A percentile compares a stretch with the other conserved stretches of the same genome.
phyloP scores from a whole-genome alignment of 2,329 filamentous ascomycete species.

The Trichoderma sp. region DNA sequence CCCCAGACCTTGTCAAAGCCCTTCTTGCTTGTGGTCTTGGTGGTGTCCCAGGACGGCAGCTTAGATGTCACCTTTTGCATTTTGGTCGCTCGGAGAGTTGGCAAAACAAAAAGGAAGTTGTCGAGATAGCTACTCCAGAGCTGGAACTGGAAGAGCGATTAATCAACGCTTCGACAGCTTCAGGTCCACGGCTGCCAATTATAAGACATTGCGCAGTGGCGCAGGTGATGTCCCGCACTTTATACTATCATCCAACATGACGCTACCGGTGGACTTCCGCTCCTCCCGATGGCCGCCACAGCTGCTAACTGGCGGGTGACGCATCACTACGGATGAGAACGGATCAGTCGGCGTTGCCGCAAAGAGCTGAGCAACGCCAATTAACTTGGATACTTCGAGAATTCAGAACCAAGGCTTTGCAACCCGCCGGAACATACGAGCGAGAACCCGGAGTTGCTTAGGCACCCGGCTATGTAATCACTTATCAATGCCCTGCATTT shows the following conservation, averaged over 20 bases:
- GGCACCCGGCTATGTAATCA: constrained; percentile 1
- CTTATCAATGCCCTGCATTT: background rate
- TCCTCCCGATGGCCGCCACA: constrained; percentile 12
- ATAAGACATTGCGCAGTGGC: background rate
- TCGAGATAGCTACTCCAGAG: background rate
- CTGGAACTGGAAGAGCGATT: background rate
- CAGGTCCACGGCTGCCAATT: background rate
- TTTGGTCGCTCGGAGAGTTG: background rate
- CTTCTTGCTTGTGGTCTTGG: constrained; percentile 56
- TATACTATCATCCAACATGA: constrained; percentile 6
- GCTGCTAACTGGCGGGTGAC: constrained; percentile 2
- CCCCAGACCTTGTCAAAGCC: constrained; percentile 73
- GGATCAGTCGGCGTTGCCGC: constrained; percentile 11
- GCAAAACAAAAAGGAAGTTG: background rate
- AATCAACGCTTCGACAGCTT: background rate
- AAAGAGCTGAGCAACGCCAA: background rate
- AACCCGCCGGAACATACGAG: background rate
- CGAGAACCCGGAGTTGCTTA: background rate
- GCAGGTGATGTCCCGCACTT: background rate
- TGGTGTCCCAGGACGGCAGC: constrained; percentile 51
- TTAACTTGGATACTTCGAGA: constrained; percentile 7
- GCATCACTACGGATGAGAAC: constrained; percentile 2
- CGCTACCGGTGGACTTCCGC: constrained; percentile 8
- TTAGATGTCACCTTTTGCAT: constrained; percentile 38
- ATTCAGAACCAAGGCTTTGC: background rate